phyloP scores from a whole-genome alignment of 2,329 filamentous ascomycete species.

The Myriosclerotinia duriaeana region DNA sequence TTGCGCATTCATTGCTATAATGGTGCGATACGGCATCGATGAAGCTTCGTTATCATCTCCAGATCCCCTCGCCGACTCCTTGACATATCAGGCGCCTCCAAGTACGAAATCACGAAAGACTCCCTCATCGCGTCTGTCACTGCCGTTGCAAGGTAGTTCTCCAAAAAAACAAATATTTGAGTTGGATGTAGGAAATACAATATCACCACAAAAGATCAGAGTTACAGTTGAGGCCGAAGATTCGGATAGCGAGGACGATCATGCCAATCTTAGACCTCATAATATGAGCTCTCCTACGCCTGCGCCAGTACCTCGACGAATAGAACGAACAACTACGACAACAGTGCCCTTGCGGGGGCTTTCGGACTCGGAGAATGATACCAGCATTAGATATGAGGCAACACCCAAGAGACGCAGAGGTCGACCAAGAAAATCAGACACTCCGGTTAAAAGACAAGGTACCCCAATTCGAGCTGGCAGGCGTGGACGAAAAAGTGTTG shows the following conservation, averaged over 20 bases:
- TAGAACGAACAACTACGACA: constrained; percentile 39
- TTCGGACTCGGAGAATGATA: constrained; percentile 38
- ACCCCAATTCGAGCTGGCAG: constrained; percentile 33
- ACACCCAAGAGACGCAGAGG: constrained; percentile 46
- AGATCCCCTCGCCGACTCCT: constrained; percentile 40
- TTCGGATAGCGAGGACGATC: constrained; percentile 34
- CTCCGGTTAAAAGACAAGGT: constrained; percentile 38
- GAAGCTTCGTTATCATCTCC: constrained; percentile 38
- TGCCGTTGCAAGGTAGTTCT: constrained; percentile 36
- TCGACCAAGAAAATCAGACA: constrained; percentile 46
- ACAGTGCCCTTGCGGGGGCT: constrained; percentile 40
- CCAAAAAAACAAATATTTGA: constrained; percentile 42
- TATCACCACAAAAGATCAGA: constrained; percentile 41
- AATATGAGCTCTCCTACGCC: constrained; percentile 31
- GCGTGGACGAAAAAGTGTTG: constrained; percentile 35
- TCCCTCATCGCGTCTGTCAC: constrained; percentile 30
- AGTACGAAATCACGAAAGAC: constrained; percentile 37
- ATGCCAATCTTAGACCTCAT: constrained; percentile 26
- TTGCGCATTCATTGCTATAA: constrained; percentile 18
- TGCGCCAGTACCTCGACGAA: constrained; percentile 29
- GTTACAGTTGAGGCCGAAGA: constrained; percentile 41
- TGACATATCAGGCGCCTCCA: constrained; percentile 34
- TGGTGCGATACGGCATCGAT: constrained; percentile 28
- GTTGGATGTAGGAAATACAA: constrained; percentile 40
- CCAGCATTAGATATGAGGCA: constrained; percentile 31